Percentiles rank a stretch among this genome's conserved stretches.
These are phyloP conservation scores for Physaria fendleri DNA, from an alignment of 345 rosid genomes.

Conservation along the genomic window DNA sequence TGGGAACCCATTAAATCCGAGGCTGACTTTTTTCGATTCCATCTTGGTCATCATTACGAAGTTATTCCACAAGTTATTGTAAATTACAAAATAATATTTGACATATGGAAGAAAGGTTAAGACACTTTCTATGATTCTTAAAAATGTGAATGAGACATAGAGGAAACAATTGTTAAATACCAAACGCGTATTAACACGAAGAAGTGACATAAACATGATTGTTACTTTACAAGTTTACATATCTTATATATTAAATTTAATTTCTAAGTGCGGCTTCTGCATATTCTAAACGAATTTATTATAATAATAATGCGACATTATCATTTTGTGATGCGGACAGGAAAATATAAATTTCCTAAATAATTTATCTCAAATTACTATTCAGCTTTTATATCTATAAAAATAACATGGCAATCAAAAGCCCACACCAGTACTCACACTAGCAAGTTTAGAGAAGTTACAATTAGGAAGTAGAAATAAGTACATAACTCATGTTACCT, in stretches of 20 bases:
- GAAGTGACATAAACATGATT: constrained; percentile 17
- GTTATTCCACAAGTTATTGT: background rate
- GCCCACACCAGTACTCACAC: background rate
- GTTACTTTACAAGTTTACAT: background rate
- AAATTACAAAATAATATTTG: background rate
- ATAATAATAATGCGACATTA: background rate
- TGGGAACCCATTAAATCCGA: constrained; percentile 23
- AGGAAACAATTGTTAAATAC: constrained; percentile 15
- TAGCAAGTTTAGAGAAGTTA: constrained; percentile 17
- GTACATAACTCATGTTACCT: constrained; percentile 7
- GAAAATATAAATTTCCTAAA: background rate
- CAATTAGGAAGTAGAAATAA: background rate
- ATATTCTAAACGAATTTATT: background rate
- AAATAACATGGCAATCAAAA: background rate
- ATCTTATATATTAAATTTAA: background rate
- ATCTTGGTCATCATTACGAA: background rate
- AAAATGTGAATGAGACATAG: constrained; percentile 9
- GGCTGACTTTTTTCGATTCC: constrained; percentile 7
- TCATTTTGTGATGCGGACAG: background rate
- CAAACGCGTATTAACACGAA: constrained; percentile 23
- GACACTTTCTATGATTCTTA: constrained; percentile 3
- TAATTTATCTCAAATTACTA: background rate
- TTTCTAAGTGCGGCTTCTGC: background rate
- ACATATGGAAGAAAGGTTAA: constrained; percentile 6
- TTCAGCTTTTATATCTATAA: background rate